Evolutionary conservation across 441 rosid genomes (phyloP).

Genomic region (Kokia cookei): DNA sequence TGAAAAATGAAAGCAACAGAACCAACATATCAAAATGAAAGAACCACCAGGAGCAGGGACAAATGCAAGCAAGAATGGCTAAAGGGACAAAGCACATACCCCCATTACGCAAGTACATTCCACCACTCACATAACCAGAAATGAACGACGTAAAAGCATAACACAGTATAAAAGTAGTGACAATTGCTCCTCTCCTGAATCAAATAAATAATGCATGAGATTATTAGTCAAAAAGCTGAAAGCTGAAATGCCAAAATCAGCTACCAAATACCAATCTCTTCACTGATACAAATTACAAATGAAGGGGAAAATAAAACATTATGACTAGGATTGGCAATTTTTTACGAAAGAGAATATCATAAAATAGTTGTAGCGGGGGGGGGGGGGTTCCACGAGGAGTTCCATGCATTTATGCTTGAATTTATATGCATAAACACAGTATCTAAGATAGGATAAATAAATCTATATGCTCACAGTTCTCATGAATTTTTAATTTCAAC

Average conservation of each 20-base stretch:
- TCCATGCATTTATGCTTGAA: not conserved
- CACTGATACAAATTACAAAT: not conserved
- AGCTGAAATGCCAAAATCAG: not conserved
- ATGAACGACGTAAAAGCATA: constrained; percentile 97
- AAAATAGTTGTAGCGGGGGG: not conserved
- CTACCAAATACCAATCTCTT: not conserved
- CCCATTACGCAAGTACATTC: constrained; percentile 97
- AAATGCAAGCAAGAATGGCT: constrained; percentile 1
- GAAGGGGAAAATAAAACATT: not conserved
- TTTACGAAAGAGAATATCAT: not conserved
- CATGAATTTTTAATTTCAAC: not conserved
- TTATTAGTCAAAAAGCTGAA: not conserved
- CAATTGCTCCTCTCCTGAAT: constrained; percentile 98
- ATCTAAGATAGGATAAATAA: not conserved
- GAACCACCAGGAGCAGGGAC: not conserved
- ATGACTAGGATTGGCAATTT: not conserved
- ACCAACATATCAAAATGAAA: not conserved
- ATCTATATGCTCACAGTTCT: not conserved
- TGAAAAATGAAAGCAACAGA: constrained; percentile 13
- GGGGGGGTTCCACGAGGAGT: not conserved
- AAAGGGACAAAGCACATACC: constrained; percentile 42
- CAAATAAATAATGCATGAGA: not conserved
- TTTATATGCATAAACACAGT: not conserved
- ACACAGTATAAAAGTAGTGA: constrained; percentile 92
- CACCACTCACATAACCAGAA: constrained; percentile 98